Evolutionary conservation across 768 basidiomycete species (phyloP), one percentile per base, ranked within the genome.

Genomic region (Leccinum disarticulatum): DNA sequence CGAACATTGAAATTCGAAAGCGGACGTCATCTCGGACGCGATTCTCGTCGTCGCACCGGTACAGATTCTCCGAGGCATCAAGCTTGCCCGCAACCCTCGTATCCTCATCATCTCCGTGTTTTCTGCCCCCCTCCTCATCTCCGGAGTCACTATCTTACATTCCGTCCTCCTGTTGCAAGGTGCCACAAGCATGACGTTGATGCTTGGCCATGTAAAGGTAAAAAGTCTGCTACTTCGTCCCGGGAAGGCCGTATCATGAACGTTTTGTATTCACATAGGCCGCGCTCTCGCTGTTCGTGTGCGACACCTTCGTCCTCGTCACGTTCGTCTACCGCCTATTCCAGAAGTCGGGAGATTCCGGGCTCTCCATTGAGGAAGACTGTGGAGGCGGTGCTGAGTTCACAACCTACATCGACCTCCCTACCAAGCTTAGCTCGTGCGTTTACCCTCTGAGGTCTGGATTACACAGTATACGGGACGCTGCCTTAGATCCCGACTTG

Each of bases 171-270:
- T 71, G 17, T 58, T 73, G 3, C 15, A 60, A 17, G 38, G 25
- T 7, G 8, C 56, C 3, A 36, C 56, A 1, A 59, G 30, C 22
- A 1, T 8, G 5, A 60, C 71, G 15, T 0, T 67, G 6, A 31
- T 62, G 33, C 60, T 73, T 22, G 71, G 60, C 15, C 69, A 71
- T 35, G 17, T 59, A 14, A 73, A 73, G 70, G 70, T 67, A 57
- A 48, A 25, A 22, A 0, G 9, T n/a, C 33, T 13, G 2, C 3
- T 31, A 2, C 30, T 49, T 48, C 28, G 7, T 17, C 25, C 22
- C 19, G 7, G 9, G 17, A 6, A 10, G n/a, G 36, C 36, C 15
- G 17, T 14, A 2, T 51, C 48, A n/a, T 13, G 11, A 6, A n/a
- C 19, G 6, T 19, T 19, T 22, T 43, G 56, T 33, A 62, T 25